Percentiles rank a stretch among this genome's conserved stretches.
Evolutionary conservation across 495 filamentous ascomycete genomes (phyloP).

Genomic region (Penicillium psychrofluorescens): DNA sequence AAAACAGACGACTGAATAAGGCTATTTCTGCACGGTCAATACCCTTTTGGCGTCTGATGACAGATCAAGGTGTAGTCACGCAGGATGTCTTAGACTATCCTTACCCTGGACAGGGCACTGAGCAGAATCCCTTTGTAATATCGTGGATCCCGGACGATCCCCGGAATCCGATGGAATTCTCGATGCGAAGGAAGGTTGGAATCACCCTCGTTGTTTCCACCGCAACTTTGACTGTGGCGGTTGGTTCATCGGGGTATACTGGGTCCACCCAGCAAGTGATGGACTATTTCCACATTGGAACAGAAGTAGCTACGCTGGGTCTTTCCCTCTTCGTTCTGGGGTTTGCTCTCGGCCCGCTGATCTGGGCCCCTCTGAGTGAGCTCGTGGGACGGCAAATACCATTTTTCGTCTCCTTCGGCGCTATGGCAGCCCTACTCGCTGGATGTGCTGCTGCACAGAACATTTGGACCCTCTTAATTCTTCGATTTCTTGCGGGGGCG

Average conservation of each 20-base stretch:
- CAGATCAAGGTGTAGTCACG: no score
- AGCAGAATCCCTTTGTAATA: conserved; percentile 58
- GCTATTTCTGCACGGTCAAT: no score
- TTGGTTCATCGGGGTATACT: conserved; percentile 57
- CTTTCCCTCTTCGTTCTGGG: conserved; percentile 11
- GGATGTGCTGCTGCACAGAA: conserved; percentile 47
- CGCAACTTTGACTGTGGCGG: conserved; percentile 58
- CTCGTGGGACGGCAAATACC: conserved; percentile 36
- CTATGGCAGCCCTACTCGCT: conserved; percentile 50
- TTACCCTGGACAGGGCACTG: conserved; percentile 56
- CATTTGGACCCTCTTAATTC: conserved; percentile 49
- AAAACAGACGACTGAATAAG: no score
- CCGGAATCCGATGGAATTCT: conserved; percentile 54
- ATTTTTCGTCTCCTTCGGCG: conserved; percentile 39
- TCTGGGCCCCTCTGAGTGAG: conserved; percentile 49
- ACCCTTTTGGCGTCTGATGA: no score
- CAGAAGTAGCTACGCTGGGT: conserved; percentile 5
- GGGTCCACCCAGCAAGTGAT: conserved; percentile 2
- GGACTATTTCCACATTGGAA: conserved; percentile 1
- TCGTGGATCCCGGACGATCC: conserved; percentile 57
- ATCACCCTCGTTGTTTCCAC: conserved; percentile 50
- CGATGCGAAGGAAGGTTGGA: conserved; percentile 41
- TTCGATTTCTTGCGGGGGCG: conserved; percentile 57
- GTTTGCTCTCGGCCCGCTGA: conserved; percentile 17
- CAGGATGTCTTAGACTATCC: conserved; percentile 6